Evolutionary conservation across 225 moss, liverwort and hornwort genomes (phyloP).

Genomic region (Lunularia cruciata): DNA sequence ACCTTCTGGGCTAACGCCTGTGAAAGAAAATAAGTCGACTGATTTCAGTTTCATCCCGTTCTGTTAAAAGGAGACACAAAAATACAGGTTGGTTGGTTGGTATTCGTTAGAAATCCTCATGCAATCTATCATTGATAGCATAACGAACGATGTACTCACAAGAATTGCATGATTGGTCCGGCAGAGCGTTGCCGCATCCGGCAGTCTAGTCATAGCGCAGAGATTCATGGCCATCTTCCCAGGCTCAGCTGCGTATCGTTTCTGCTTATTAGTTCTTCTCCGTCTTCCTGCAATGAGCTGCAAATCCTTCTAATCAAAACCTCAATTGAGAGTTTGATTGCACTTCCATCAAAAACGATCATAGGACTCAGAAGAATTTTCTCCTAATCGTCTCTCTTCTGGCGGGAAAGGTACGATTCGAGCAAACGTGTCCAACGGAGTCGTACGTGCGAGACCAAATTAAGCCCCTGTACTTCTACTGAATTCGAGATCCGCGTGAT

Average conservation of each 20-base stretch:
- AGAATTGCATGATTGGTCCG: background rate
- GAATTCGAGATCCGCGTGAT: too few species aligned
- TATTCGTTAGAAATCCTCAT: background rate
- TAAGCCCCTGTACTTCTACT: too few species aligned
- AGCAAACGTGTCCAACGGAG: too few species aligned
- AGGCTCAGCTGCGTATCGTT: background rate
- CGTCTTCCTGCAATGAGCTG: background rate
- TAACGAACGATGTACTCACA: background rate
- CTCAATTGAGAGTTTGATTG: background rate
- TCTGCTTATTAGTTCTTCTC: background rate
- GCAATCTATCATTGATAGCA: background rate
- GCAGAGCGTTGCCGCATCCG: background rate
- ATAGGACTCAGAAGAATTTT: background rate
- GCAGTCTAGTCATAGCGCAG: background rate
- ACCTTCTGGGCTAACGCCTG: conserved; percentile 74
- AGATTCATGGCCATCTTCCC: background rate
- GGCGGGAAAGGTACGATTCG: background rate
- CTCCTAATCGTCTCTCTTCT: background rate
- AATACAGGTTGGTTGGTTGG: background rate
- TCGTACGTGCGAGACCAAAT: too few species aligned
- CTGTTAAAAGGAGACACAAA: conserved; percentile 20
- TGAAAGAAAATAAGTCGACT: conserved; percentile 57
- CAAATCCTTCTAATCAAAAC: background rate
- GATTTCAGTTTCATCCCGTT: conserved; percentile 49
- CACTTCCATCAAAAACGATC: background rate